Evolutionary conservation across 768 basidiomycete genomes (phyloP).

Genomic region (Chalciporus pseudorubinellus): DNA sequence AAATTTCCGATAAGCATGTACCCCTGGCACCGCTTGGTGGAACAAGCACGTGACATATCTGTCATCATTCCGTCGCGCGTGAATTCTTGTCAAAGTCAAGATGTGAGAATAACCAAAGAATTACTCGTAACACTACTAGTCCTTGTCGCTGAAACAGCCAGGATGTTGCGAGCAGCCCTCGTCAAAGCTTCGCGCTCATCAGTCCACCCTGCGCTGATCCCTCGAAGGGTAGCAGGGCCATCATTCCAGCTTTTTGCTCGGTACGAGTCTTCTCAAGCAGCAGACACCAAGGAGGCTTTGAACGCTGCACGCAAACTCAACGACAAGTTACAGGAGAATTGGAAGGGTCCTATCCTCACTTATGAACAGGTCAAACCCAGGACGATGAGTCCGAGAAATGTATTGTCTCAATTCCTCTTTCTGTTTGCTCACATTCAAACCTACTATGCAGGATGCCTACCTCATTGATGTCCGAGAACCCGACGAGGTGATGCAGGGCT

Average conservation of each 20-base stretch:
- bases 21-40: slow-evolving; percentile 6
- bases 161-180: slow-evolving; percentile 26
- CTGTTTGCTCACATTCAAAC: slow-evolving; percentile 6
- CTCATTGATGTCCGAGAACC: slow-evolving; percentile 92
- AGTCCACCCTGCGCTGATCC: slow-evolving; percentile 8
- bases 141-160: too few relatives aligned
- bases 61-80: neutral
- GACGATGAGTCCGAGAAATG: slow-evolving; percentile 71
- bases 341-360: slow-evolving; percentile 68
- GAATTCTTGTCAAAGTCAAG: too few relatives aligned
- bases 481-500: slow-evolving; percentile 86
- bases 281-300: slow-evolving; percentile 19
- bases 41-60: slow-evolving; percentile 13
- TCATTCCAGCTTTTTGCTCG: slow-evolving; percentile 24
- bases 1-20: slow-evolving; percentile 25
- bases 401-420: slow-evolving; percentile 25
- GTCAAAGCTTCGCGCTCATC: slow-evolving; percentile 13
- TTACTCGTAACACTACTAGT: too few relatives aligned
- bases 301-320: slow-evolving; percentile 33
- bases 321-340: slow-evolving; percentile 57
- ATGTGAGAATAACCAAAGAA: too few relatives aligned
- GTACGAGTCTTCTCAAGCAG: slow-evolving; percentile 34
- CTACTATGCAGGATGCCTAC: slow-evolving; percentile 53
- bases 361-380: slow-evolving; percentile 83
- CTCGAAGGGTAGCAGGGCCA: slow-evolving; percentile 6